These are phyloP conservation scores for Sodiomyces alkalinus DNA, from an alignment of 2,329 filamentous ascomycete species.

Conservation along the genomic window DNA sequence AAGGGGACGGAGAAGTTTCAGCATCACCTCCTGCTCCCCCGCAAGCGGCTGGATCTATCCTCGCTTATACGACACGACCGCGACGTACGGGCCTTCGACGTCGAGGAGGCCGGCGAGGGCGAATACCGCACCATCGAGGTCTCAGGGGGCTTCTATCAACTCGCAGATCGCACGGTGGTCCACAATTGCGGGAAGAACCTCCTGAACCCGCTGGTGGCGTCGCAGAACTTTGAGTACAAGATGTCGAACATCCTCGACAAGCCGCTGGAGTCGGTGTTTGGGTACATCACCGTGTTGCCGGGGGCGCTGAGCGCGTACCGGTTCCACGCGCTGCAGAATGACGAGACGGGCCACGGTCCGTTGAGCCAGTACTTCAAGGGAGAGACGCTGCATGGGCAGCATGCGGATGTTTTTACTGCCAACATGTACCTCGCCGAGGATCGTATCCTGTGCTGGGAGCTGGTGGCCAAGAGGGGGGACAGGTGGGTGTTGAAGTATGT, in stretches of 20 bases:
- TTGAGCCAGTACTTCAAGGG: slow-evolving; percentile 99
- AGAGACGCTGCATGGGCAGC: slow-evolving; percentile 87
- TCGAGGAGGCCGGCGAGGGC: too few relatives aligned
- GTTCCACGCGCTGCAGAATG: slow-evolving; percentile 91
- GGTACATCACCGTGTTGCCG: slow-evolving; percentile 93
- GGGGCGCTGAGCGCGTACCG: slow-evolving; percentile 91
- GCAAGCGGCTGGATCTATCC: too few relatives aligned
- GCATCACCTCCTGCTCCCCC: too few relatives aligned
- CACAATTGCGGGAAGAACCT: slow-evolving; percentile 67
- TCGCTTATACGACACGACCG: too few relatives aligned
- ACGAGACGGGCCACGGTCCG: slow-evolving; percentile 86
- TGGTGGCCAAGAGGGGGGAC: slow-evolving; percentile 88
- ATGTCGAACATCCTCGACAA: slow-evolving; percentile 99
- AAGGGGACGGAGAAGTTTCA: too few relatives aligned
- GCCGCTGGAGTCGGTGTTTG: slow-evolving; percentile 90
- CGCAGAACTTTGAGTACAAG: slow-evolving; percentile 99
- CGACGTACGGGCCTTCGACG: too few relatives aligned
- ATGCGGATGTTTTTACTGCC: slow-evolving; percentile 92
- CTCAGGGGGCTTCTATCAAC: too few relatives aligned
- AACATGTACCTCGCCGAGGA: slow-evolving; percentile 93
- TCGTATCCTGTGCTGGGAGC: slow-evolving; percentile 83
- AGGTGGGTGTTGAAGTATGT: slow-evolving; percentile 98
- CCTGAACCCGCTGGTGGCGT: slow-evolving; percentile 86
- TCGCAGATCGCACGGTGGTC: too few relatives aligned
- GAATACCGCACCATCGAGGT: too few relatives aligned